Evolutionary conservation across 2,329 filamentous ascomycete species (phyloP).

Genomic region (Curvularia sp.): DNA sequence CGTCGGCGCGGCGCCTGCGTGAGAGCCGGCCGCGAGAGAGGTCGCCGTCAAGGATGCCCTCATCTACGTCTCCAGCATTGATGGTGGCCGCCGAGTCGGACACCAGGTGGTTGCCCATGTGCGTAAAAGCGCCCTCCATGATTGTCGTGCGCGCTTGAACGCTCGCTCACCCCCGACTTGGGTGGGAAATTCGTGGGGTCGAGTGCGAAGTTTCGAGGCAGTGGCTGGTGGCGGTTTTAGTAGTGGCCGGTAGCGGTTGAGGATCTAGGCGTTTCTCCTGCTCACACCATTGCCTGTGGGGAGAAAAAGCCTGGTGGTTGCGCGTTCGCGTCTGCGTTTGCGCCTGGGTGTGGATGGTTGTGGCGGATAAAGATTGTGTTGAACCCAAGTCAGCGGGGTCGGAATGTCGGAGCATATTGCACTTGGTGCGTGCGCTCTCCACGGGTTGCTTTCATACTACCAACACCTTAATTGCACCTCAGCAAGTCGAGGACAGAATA

Average conservation of each 20-base stretch:
- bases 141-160: slow-evolving; percentile 14
- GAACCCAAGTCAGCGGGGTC: slow-evolving; percentile 16
- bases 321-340: slow-evolving; percentile 23
- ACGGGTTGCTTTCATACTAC: slow-evolving; percentile 6
- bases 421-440: slow-evolving; percentile 9
- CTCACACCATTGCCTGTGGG: slow-evolving; percentile 39
- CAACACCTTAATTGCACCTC: not conserved
- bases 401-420: slow-evolving; percentile 16
- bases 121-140: slow-evolving; percentile 89
- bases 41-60: slow-evolving; percentile 76
- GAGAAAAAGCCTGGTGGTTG: slow-evolving; percentile 8
- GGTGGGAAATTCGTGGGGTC: slow-evolving; percentile 12
- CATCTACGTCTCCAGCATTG: slow-evolving; percentile 86
- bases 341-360: slow-evolving; percentile 23
- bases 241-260: slow-evolving; percentile 1
- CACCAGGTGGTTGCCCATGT: slow-evolving; percentile 85
- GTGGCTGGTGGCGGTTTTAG: slow-evolving; percentile 8
- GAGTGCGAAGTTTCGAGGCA: slow-evolving; percentile 12
- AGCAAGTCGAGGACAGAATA: not conserved
- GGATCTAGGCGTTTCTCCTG: slow-evolving; percentile 5
- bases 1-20: slow-evolving; percentile 71
- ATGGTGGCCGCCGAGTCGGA: slow-evolving; percentile 85
- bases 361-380: slow-evolving; percentile 29
- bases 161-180: slow-evolving; percentile 8
- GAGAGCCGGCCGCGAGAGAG: slow-evolving; percentile 65